Conservation (phyloP, 441 rosid genomes). For the Pelargonium australe region DNA sequence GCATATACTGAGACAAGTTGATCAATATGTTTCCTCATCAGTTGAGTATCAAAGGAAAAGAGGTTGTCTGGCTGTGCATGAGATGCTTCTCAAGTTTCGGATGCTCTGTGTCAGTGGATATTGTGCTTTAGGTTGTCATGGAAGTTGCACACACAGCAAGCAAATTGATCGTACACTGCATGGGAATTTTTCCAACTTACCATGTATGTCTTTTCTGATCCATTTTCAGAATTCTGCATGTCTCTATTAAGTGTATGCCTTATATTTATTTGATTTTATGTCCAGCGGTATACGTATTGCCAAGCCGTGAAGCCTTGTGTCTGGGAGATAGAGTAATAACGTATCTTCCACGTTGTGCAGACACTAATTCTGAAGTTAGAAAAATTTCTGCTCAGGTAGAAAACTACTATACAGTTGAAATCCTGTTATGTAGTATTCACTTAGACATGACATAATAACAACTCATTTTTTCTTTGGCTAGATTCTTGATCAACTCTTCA, state of each 20-base stretch:
- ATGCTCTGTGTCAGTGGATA: conserved; percentile 80
- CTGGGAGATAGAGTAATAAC: conserved; percentile 90
- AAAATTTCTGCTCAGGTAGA: conserved; percentile 91
- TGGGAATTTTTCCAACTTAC: conserved; percentile 72
- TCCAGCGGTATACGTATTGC: conserved; percentile 87
- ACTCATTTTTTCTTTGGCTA: conserved; percentile 27
- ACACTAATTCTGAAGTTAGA: conserved; percentile 87
- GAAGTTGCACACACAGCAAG: conserved; percentile 84
- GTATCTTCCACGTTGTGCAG: conserved; percentile 99
- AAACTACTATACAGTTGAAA: conserved; percentile 15
- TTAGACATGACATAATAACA: conserved; percentile 11
- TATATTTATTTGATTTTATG: conserved; percentile 26
- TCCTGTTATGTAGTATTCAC: neutral
- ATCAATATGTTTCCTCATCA: conserved; percentile 75
- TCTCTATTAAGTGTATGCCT: conserved; percentile 19
- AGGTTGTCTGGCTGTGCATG: conserved; percentile 90
- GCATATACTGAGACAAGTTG: conserved; percentile 89
- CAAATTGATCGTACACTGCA: conserved; percentile 66
- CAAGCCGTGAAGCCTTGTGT: conserved; percentile 90
- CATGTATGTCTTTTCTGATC: conserved; percentile 47
- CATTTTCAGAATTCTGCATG: conserved; percentile 9
- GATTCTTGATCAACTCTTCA: conserved; percentile 96
- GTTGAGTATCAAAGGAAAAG: conserved; percentile 89
- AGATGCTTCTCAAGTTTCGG: conserved; percentile 88
- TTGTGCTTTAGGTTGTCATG: conserved; percentile 92